These are phyloP conservation scores for Epichloe aotearoae DNA, from an alignment of 2,329 filamentous ascomycete species.

Conservation along the genomic window DNA sequence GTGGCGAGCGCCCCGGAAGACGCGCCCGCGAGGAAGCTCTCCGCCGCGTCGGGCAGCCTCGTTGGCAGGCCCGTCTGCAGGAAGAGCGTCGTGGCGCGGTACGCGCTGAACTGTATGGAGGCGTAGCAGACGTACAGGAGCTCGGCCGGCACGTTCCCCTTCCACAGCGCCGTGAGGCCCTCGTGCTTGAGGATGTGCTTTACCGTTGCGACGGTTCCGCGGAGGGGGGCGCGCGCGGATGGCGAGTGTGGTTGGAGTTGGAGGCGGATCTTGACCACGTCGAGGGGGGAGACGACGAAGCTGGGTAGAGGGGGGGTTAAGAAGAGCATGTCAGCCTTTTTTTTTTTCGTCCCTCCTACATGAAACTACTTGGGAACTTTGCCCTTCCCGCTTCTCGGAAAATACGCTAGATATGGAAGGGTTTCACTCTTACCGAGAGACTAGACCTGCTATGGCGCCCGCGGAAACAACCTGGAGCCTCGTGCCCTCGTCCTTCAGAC, in stretches of 20 bases:
- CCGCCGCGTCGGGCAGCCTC: slow-evolving; percentile 49
- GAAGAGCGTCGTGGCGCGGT: slow-evolving; percentile 59
- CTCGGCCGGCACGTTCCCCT: slow-evolving; percentile 94
- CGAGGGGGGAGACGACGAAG: slow-evolving; percentile 88
- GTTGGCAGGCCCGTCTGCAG: slow-evolving; percentile 39
- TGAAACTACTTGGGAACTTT: no score
- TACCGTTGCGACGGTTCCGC: slow-evolving; percentile 64
- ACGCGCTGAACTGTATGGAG: slow-evolving; percentile 78
- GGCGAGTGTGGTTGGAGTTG: slow-evolving; percentile 84
- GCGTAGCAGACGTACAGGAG: slow-evolving; percentile 87
- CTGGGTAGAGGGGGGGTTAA: slow-evolving; percentile 33
- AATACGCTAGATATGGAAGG: neutral
- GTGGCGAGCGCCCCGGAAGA: slow-evolving; percentile 73
- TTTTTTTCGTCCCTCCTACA: neutral
- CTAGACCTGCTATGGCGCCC: slow-evolving; percentile 59
- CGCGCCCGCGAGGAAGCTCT: slow-evolving; percentile 76
- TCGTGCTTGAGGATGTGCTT: slow-evolving; percentile 66
- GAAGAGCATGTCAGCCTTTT: neutral
- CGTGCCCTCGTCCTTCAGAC: slow-evolving; percentile 49
- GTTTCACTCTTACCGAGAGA: slow-evolving; percentile 57
- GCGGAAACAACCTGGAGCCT: slow-evolving; percentile 42
- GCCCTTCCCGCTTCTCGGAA: no score
- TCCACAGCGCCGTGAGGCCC: slow-evolving; percentile 82
- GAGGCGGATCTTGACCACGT: slow-evolving; percentile 95
- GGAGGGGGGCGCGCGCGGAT: slow-evolving; percentile 50